A percentile compares a stretch with the other conserved stretches of the same genome.
phyloP scores from a whole-genome alignment of 140 eudicot species.

The Anethum foeniculum region DNA sequence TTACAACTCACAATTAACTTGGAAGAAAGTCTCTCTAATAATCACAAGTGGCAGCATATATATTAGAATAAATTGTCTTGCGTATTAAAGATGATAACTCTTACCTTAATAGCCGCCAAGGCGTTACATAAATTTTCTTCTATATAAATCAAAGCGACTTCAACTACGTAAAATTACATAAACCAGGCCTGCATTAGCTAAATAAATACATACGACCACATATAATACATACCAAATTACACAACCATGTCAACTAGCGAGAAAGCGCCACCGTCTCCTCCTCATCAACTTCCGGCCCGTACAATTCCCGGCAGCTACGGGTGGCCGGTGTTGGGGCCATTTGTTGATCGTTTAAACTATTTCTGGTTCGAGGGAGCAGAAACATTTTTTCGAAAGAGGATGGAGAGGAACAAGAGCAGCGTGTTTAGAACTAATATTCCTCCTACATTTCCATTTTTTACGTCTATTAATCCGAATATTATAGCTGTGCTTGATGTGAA shows the following conservation, averaged over 20 bases:
- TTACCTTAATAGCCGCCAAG: not conserved
- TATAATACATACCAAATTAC: not conserved
- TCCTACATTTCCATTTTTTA: constrained; percentile 34
- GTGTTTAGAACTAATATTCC: constrained; percentile 55
- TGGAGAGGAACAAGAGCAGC: constrained; percentile 34
- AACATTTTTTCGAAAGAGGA: constrained; percentile 30
- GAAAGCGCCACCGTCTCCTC: not conserved
- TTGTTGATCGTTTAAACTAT: constrained; percentile 28
- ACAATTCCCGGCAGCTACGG: constrained; percentile 52
- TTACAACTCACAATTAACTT: not conserved
- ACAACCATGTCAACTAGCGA: not conserved
- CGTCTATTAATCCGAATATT: constrained; percentile 26
- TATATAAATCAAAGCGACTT: not conserved
- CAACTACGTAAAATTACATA: not conserved
- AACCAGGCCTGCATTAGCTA: not conserved
- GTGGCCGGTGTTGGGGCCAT: constrained; percentile 32
- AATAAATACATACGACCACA: no score
- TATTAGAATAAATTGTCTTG: no score
- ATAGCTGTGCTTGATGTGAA: constrained; percentile 31
- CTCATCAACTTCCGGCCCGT: constrained; percentile 9
- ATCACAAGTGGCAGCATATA: not conserved
- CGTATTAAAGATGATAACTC: not conserved
- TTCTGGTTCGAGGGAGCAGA: constrained; percentile 37
- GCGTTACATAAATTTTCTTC: not conserved
- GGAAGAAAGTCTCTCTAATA: not conserved